Percentiles rank a stretch among this genome's conserved stretches.
phyloP scores from a whole-genome alignment of 2,329 filamentous ascomycete genomes.

The Byssothecium circinans region DNA sequence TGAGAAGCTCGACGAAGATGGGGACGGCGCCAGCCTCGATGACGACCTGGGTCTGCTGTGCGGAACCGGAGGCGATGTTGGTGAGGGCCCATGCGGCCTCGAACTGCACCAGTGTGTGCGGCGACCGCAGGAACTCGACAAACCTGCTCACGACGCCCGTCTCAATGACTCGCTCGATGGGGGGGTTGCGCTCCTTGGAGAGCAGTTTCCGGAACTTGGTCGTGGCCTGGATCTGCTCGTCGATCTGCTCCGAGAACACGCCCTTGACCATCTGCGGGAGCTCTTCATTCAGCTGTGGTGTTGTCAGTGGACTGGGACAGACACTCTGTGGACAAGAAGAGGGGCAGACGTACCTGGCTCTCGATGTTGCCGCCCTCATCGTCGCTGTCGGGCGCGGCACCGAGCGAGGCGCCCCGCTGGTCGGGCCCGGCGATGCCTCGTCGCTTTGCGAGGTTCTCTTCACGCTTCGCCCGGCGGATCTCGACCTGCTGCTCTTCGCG shows the following conservation, averaged over 20 bases:
- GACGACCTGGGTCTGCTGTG: conserved; percentile 96
- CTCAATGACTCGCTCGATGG: conserved; percentile 99
- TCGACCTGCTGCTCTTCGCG: conserved; percentile 99
- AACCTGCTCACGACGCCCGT: conserved; percentile 97
- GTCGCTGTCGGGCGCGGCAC: conserved; percentile 91
- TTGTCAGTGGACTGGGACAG: conserved; percentile 26
- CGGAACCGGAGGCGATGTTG: conserved; percentile 98
- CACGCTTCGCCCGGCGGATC: conserved; percentile 97
- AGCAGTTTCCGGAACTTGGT: conserved; percentile 98
- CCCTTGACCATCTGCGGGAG: conserved; percentile 97
- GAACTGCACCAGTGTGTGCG: conserved; percentile 97
- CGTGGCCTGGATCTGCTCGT: conserved; percentile 93
- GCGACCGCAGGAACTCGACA: conserved; percentile 96
- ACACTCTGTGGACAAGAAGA: too few species aligned
- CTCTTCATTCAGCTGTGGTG: conserved; percentile 83
- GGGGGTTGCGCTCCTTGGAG: conserved; percentile 98
- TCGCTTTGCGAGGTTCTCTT: conserved; percentile 98
- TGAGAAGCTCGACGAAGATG: conserved; percentile 95
- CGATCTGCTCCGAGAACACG: conserved; percentile 98
- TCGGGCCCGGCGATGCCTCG: conserved; percentile 82
- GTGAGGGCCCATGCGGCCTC: conserved; percentile 98
- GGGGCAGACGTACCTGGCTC: conserved; percentile 74
- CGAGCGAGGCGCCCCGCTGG: conserved; percentile 76
- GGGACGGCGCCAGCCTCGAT: conserved; percentile 97
- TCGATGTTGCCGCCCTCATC: conserved; percentile 95